A percentile compares a stretch with the other conserved stretches of the same genome.
Conservation (phyloP, 306 rosid species). For the Ormosia emarginata region DNA sequence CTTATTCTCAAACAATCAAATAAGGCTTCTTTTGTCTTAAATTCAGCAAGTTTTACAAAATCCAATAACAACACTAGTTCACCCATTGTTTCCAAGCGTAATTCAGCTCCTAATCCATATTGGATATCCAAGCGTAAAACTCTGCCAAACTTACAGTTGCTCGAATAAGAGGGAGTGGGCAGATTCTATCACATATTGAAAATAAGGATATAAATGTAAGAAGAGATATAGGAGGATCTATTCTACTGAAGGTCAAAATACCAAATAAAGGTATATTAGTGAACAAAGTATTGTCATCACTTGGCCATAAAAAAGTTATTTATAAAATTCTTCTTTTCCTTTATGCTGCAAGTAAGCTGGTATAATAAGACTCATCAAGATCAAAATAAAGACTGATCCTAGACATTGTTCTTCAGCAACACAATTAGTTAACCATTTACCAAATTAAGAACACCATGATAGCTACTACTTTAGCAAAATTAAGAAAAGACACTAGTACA, state of each 20-base stretch:
- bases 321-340: too few species aligned
- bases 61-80: constrained; percentile 84
- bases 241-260: not conserved
- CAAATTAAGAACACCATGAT: too few species aligned
- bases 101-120: not conserved
- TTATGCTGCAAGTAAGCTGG: not conserved
- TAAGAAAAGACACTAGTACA: too few species aligned
- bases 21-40: constrained; percentile 78
- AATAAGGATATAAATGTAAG: not conserved
- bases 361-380: not conserved
- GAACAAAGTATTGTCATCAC: not conserved
- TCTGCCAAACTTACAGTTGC: not conserved
- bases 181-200: not conserved
- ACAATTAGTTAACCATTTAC: not conserved
- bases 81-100: constrained; percentile 91
- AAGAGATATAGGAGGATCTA: not conserved
- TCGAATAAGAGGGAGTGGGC: not conserved
- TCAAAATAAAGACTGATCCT: too few species aligned
- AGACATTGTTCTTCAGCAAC: not conserved
- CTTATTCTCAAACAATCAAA: constrained; percentile 60
- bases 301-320: too few species aligned
- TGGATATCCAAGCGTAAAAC: not conserved
- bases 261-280: not conserved
- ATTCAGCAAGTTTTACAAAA: constrained; percentile 82
- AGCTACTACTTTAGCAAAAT: too few species aligned